A percentile compares a stretch with the other conserved stretches of the same genome.
phyloP scores from a whole-genome alignment of 2,329 filamentous ascomycete genomes.

The Diplodia sapinea region DNA sequence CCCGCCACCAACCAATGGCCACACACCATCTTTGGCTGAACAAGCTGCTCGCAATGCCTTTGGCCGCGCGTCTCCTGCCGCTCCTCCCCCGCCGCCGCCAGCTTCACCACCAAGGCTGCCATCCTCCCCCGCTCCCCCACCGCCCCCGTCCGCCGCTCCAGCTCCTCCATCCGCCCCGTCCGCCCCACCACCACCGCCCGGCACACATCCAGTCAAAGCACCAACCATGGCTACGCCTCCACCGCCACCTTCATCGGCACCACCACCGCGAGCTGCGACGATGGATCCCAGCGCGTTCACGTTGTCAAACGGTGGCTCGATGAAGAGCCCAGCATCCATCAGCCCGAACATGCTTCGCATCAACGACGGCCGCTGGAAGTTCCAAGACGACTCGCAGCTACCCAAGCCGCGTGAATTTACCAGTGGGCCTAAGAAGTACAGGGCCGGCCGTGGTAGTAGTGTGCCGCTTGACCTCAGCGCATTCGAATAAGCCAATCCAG shows the following conservation, averaged over 20 bases:
- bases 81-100: slow-evolving; percentile 47
- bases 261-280: slow-evolving; percentile 57
- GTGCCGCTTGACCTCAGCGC: slow-evolving; percentile 83
- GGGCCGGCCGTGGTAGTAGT: slow-evolving; percentile 90
- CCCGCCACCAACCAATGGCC: slow-evolving; percentile 38
- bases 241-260: slow-evolving; percentile 40
- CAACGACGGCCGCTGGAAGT: slow-evolving; percentile 80
- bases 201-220: slow-evolving; percentile 32
- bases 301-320: slow-evolving; percentile 49
- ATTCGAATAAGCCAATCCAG: slow-evolving; percentile 49
- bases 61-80: slow-evolving; percentile 49
- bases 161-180: slow-evolving; percentile 42
- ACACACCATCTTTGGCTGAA: slow-evolving; percentile 50
- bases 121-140: slow-evolving; percentile 47
- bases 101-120: slow-evolving; percentile 41
- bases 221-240: slow-evolving; percentile 45
- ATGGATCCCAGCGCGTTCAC: slow-evolving; percentile 81
- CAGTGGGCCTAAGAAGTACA: slow-evolving; percentile 77
- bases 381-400: slow-evolving; percentile 79
- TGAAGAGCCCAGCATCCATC: slow-evolving; percentile 33
- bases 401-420: slow-evolving; percentile 84
- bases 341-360: slow-evolving; percentile 46
- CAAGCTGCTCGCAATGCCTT: slow-evolving; percentile 67
- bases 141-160: slow-evolving; percentile 37
- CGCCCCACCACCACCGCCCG: slow-evolving; percentile 34